Evolutionary conservation across 2,329 filamentous ascomycete genomes (phyloP).

Genomic region (Fusarium tjaetaba): DNA sequence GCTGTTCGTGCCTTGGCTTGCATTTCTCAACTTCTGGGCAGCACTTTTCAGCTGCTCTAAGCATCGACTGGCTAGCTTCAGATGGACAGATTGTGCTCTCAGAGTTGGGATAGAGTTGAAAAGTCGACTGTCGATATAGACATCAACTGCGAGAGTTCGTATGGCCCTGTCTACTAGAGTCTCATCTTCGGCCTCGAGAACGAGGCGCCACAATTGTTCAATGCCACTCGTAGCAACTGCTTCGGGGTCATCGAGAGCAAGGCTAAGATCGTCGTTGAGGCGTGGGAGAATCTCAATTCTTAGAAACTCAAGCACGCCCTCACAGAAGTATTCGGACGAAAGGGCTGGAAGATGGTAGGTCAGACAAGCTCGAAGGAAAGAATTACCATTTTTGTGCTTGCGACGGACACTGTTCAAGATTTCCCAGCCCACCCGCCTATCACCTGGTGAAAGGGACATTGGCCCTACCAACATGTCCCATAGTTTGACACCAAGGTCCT

Average conservation of each 20-base stretch:
- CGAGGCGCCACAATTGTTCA: constrained; percentile 85
- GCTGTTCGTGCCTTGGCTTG: constrained; percentile 54
- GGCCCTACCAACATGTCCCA: constrained; percentile 80
- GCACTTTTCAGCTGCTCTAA: constrained; percentile 74
- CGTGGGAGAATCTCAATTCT: constrained; percentile 60
- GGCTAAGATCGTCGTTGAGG: constrained; percentile 55
- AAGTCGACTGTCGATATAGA: constrained; percentile 72
- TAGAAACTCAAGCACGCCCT: constrained; percentile 71
- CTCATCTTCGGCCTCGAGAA: constrained; percentile 72
- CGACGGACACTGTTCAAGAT: constrained; percentile 63
- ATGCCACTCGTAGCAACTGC: constrained; percentile 62
- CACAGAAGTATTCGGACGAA: constrained; percentile 66
- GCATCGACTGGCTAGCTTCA: constrained; percentile 78
- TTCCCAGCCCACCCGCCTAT: constrained; percentile 75
- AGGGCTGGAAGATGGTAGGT: constrained; percentile 66
- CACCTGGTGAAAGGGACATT: constrained; percentile 65
- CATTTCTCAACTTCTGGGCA: constrained; percentile 62
- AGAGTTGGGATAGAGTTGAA: constrained; percentile 61
- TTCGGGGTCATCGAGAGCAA: constrained; percentile 62
- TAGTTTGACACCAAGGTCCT: constrained; percentile 69
- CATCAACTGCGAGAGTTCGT: constrained; percentile 72
- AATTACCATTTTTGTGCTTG: constrained; percentile 57
- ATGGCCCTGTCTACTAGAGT: constrained; percentile 76
- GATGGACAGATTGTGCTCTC: constrained; percentile 68
- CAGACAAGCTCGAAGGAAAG: constrained; percentile 66